Percentiles rank a stretch among this genome's conserved stretches.
Evolutionary conservation across 371 early-diverging fungal species (phyloP).

Genomic region (Mucor sp.): DNA sequence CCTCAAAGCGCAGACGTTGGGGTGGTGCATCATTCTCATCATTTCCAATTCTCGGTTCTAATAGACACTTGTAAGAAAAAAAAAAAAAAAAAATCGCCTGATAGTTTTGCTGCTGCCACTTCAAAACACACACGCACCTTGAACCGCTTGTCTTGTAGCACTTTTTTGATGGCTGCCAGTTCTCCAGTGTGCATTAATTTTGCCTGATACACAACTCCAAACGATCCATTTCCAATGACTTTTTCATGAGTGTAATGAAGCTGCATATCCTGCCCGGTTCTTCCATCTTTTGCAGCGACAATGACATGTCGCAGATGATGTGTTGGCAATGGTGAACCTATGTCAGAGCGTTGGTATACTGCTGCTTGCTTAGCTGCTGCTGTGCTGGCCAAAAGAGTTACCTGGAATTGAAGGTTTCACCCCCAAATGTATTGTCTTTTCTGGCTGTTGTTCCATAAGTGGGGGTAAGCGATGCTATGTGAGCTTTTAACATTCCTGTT

Average conservation of each 20-base stretch:
- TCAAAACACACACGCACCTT: slow-evolving; percentile 66
- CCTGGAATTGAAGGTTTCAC: slow-evolving; percentile 6
- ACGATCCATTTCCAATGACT: slow-evolving; percentile 93
- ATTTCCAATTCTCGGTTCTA: slow-evolving; percentile 88
- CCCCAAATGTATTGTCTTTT: slow-evolving; percentile 10
- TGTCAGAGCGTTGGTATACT: neutral
- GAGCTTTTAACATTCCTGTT: neutral
- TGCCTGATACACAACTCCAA: slow-evolving; percentile 97
- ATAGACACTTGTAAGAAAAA: too few species aligned
- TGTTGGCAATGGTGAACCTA: slow-evolving; percentile 16
- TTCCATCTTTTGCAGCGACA: slow-evolving; percentile 82
- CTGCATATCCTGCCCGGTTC: slow-evolving; percentile 79
- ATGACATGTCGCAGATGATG: slow-evolving; percentile 19
- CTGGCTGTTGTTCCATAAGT: slow-evolving; percentile 10
- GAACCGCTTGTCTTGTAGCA: slow-evolving; percentile 94
- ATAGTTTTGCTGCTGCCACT: neutral
- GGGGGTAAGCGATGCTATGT: neutral
- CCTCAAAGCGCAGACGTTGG: slow-evolving; percentile 74
- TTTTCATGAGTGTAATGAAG: slow-evolving; percentile 89
- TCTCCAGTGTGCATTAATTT: slow-evolving; percentile 76
- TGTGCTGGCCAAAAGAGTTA: neutral
- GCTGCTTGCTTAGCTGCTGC: neutral
- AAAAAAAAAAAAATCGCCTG: neutral
- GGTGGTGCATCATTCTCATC: slow-evolving; percentile 79
- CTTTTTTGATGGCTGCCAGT: slow-evolving; percentile 91